These are phyloP conservation scores for Acanthochlamys bracteata DNA, from an alignment of 106 monocot genomes.

Conservation along the genomic window DNA sequence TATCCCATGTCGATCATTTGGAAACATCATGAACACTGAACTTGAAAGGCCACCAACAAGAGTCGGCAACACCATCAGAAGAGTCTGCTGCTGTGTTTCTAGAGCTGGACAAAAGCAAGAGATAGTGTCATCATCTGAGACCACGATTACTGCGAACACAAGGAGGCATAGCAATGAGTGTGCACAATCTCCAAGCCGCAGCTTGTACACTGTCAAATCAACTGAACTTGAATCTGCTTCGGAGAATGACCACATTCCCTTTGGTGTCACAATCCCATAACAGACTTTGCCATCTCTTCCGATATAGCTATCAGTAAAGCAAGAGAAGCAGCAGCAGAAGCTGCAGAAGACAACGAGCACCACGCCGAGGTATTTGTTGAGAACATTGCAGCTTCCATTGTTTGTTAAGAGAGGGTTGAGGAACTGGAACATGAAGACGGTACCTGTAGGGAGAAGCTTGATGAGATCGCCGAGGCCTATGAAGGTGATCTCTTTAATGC, in stretches of 20 bases:
- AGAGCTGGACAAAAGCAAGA: constrained; percentile 54
- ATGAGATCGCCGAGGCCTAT: constrained; percentile 28
- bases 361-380: constrained; percentile 22
- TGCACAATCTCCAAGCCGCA: constrained; percentile 52
- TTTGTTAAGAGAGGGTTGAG: constrained; percentile 29
- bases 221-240: constrained; percentile 10
- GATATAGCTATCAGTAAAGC: constrained; percentile 65
- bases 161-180: constrained; percentile 41
- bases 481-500: constrained; percentile 13
- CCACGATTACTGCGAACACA: constrained; percentile 46
- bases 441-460: constrained; percentile 38
- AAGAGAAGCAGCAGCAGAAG: constrained; percentile 45
- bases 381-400: constrained; percentile 20
- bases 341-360: constrained; percentile 25
- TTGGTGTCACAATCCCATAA: constrained; percentile 52
- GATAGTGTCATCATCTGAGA: constrained; percentile 46
- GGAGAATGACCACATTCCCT: constrained; percentile 41
- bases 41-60: constrained; percentile 46
- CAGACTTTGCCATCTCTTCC: constrained; percentile 38
- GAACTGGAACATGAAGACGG: constrained; percentile 48
- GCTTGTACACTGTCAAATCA: constrained; percentile 39
- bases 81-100: constrained; percentile 17
- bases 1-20: constrained; percentile 58
- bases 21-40: constrained; percentile 42
- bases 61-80: constrained; percentile 51